phyloP scores from a whole-genome alignment of 2,329 filamentous ascomycete genomes.

The Ambrosiella beaveri region DNA sequence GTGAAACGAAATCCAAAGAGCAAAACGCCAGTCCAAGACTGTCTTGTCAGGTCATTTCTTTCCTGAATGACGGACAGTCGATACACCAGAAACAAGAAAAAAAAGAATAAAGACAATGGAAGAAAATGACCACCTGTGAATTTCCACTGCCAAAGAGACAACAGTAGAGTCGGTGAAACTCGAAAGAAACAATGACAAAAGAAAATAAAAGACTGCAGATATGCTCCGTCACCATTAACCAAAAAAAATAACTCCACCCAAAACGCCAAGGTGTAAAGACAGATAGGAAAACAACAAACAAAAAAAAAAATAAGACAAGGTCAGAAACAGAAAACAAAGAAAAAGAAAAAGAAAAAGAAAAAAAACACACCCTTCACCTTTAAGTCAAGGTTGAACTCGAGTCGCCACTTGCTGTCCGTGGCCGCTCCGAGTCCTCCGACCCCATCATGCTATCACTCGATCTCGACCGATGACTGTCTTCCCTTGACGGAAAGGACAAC shows the following conservation, averaged over 20 bases:
- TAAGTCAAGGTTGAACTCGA: constrained; percentile 17
- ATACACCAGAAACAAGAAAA: constrained; percentile 1
- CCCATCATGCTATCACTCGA: constrained; percentile 1
- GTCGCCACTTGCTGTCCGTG: constrained; percentile 21
- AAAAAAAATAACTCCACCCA: constrained; percentile 1
- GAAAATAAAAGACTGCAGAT: neutral
- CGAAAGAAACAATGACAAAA: neutral
- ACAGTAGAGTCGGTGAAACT: neutral
- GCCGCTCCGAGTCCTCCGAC: constrained; percentile 17
- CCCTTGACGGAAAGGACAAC: constrained; percentile 23
- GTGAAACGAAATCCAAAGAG: constrained; percentile 15
- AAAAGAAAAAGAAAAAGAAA: neutral
- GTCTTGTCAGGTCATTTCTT: neutral
- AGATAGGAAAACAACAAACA: constrained; percentile 8
- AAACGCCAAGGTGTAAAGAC: constrained; percentile 1
- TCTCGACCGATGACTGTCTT: constrained; percentile 13
- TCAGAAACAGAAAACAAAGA: constrained; percentile 1
- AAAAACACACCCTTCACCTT: neutral
- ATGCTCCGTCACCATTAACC: neutral
- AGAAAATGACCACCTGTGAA: neutral
- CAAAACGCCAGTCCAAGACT: neutral
- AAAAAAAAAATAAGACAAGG: constrained; percentile 4
- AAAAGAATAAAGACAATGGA: neutral
- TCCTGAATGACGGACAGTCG: neutral
- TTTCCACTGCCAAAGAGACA: neutral